Evolutionary conservation across 805 yeast species (phyloP).

Genomic region (Priceomyces haplophilus): DNA sequence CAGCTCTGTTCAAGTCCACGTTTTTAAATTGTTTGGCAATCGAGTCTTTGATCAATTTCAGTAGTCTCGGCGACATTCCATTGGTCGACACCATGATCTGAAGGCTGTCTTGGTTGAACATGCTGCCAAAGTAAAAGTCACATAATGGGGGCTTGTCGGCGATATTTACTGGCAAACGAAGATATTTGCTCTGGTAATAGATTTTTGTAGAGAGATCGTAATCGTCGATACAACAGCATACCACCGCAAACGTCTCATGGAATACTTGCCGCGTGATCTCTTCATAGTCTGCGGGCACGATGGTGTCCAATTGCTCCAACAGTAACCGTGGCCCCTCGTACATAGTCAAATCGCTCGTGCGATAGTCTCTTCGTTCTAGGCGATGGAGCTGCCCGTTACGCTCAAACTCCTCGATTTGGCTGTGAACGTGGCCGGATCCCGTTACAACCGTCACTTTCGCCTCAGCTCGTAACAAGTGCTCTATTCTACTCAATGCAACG

Average conservation of each 20-base stretch:
- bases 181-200: constrained; percentile 45
- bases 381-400: constrained; percentile 40
- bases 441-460: constrained; percentile 68
- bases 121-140: constrained; percentile 83
- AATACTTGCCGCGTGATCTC: constrained; percentile 32
- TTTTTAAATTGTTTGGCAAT: constrained; percentile 49
- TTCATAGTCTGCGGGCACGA: constrained; percentile 16
- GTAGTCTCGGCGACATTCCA: constrained; percentile 77
- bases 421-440: constrained; percentile 29
- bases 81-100: constrained; percentile 83
- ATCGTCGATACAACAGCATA: constrained; percentile 73
- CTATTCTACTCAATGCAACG: constrained; percentile 70
- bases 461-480: constrained; percentile 64
- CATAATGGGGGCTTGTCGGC: constrained; percentile 84
- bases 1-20: constrained; percentile 54
- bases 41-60: constrained; percentile 48
- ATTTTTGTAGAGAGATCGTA: constrained; percentile 56
- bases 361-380: constrained; percentile 45
- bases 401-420: constrained; percentile 24
- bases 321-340: constrained; percentile 30
- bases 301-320: constrained; percentile 1
- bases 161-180: constrained; percentile 63
- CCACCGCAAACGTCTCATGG: constrained; percentile 53
- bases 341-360: constrained; percentile 46
- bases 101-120: constrained; percentile 66